These are phyloP conservation scores for Verticillium klebahnii DNA, from an alignment of 2,329 filamentous ascomycete species.

Conservation along the genomic window DNA sequence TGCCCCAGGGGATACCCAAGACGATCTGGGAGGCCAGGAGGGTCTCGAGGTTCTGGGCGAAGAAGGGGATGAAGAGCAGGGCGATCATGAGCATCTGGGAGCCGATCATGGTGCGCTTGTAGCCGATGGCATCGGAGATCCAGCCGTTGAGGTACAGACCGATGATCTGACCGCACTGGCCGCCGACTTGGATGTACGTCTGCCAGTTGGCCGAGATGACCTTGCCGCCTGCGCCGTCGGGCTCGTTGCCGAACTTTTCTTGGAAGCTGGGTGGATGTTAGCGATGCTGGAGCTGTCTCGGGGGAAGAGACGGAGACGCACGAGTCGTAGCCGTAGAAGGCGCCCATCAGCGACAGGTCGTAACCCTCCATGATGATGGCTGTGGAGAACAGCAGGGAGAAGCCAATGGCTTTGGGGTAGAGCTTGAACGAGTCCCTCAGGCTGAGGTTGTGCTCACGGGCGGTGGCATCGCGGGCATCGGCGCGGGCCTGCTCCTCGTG, in stretches of 20 bases:
- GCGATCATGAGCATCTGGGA: conserved; percentile 39
- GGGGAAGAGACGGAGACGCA: neutral
- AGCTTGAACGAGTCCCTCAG: conserved; percentile 33
- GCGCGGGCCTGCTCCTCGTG: conserved; percentile 2
- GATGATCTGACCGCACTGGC: conserved; percentile 48
- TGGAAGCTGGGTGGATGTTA: conserved; percentile 24
- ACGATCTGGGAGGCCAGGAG: conserved; percentile 43
- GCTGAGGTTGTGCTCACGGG: conserved; percentile 35
- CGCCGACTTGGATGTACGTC: conserved; percentile 49
- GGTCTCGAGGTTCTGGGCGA: conserved; percentile 40
- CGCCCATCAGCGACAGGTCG: conserved; percentile 44
- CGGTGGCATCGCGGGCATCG: conserved; percentile 35
- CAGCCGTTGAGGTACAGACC: conserved; percentile 51
- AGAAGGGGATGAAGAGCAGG: conserved; percentile 51
- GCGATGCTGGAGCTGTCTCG: too few species aligned
- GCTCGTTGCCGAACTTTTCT: conserved; percentile 37
- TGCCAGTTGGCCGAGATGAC: conserved; percentile 53
- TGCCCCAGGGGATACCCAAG: conserved; percentile 46
- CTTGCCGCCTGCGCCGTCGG: conserved; percentile 29
- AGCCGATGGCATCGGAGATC: conserved; percentile 44
- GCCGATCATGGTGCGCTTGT: conserved; percentile 44
- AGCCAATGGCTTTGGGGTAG: conserved; percentile 42
- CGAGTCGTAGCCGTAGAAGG: conserved; percentile 30
- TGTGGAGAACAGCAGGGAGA: conserved; percentile 39
- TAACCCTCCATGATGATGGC: conserved; percentile 48